Evolutionary conservation across 2,329 filamentous ascomycete species (phyloP).

Genomic region (Emmonsia crescens): DNA sequence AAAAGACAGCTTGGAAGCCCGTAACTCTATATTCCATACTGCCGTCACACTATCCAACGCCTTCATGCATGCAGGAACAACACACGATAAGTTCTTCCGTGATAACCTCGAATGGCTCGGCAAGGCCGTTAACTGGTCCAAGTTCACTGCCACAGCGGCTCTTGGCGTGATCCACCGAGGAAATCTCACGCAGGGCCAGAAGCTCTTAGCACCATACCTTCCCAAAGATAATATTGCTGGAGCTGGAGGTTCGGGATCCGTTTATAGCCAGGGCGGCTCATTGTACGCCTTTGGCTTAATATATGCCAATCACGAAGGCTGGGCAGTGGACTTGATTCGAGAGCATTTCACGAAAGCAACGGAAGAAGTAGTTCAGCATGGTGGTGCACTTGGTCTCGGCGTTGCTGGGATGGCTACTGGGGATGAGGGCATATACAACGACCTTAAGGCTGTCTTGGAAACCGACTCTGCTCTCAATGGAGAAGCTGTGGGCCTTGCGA

Average conservation of each 20-base stretch:
- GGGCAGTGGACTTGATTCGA: conserved; percentile 49
- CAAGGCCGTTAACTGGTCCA: conserved; percentile 98
- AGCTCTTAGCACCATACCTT: conserved; percentile 88
- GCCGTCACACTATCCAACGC: conserved; percentile 95
- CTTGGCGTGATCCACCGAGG: conserved; percentile 93
- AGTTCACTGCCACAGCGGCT: conserved; percentile 94
- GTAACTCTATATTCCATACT: conserved; percentile 97
- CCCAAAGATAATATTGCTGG: conserved; percentile 54
- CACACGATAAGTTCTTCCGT: conserved; percentile 96
- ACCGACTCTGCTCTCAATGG: conserved; percentile 93
- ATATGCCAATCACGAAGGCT: conserved; percentile 92
- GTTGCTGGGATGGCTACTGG: conserved; percentile 97
- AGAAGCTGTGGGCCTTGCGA: conserved; percentile 87
- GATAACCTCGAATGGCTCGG: conserved; percentile 97
- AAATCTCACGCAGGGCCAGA: conserved; percentile 85
- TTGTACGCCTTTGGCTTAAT: conserved; percentile 92
- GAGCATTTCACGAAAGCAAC: conserved; percentile 41
- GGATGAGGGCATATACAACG: conserved; percentile 80
- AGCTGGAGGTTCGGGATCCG: conserved; percentile 66
- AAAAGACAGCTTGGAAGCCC: conserved; percentile 84
- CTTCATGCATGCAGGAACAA: conserved; percentile 98
- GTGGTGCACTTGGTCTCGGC: conserved; percentile 86
- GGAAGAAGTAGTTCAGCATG: conserved; percentile 84
- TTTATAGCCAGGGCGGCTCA: conserved; percentile 92
- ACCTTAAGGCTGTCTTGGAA: conserved; percentile 78